Conservation (phyloP, 495 filamentous ascomycete genomes). For the Astrothelium subdiscretum region DNA sequence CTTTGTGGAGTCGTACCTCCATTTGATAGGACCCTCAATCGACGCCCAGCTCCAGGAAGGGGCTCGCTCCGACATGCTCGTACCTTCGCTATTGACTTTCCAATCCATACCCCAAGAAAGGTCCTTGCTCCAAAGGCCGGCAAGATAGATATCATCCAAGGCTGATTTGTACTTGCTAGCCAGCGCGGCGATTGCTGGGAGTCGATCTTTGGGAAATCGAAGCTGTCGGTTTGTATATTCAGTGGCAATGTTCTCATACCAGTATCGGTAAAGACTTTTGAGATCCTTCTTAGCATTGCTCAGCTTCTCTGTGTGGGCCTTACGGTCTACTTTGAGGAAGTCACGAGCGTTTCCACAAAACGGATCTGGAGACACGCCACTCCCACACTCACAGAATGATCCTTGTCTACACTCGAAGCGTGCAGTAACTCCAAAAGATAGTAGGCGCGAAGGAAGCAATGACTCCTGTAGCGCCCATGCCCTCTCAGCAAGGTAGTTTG, state of each 20-base stretch:
- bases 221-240: neutral
- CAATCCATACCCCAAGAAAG: too few relatives aligned
- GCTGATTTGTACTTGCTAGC: neutral
- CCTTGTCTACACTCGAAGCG: conserved; percentile 13
- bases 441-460: neutral
- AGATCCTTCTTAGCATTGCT: neutral
- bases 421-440: neutral
- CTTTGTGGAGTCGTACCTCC: too few relatives aligned
- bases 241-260: neutral
- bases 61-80: too few relatives aligned
- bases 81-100: too few relatives aligned
- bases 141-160: neutral
- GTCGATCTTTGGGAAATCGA: neutral
- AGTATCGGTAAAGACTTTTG: neutral
- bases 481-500: neutral
- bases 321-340: neutral
- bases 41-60: too few relatives aligned
- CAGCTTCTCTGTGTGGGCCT: neutral
- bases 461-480: neutral
- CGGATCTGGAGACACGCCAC: neutral
- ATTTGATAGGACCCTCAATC: too few relatives aligned
- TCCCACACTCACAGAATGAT: neutral
- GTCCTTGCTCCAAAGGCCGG: conserved; percentile 5
- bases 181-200: conserved; percentile 1
- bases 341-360: neutral